Evolutionary conservation across 2,329 filamentous ascomycete species (phyloP).

Genomic region (Monosporascus sp.): DNA sequence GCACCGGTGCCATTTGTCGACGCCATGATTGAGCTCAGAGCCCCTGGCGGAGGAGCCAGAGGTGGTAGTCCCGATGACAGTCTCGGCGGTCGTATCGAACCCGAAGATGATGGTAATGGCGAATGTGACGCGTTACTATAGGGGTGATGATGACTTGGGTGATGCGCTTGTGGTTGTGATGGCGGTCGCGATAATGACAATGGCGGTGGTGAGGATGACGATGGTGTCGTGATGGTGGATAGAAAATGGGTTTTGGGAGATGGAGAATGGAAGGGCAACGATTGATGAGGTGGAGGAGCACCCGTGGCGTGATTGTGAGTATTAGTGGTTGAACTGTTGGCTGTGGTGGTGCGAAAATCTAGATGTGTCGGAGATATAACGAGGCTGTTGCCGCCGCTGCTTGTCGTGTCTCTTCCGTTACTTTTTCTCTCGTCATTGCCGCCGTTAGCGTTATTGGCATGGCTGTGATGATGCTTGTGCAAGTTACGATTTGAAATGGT

Average conservation of each 20-base stretch:
- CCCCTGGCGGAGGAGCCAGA: constrained; percentile 27
- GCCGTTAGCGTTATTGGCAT: neutral
- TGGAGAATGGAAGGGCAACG: constrained; percentile 16
- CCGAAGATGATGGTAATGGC: constrained; percentile 12
- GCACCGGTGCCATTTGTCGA: constrained; percentile 23
- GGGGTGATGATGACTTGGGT: constrained; percentile 17
- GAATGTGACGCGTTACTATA: constrained; percentile 22
- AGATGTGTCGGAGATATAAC: neutral
- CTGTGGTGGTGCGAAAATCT: neutral
- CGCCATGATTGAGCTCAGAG: constrained; percentile 26
- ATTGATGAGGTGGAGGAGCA: constrained; percentile 4
- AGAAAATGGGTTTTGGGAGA: constrained; percentile 16
- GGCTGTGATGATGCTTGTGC: neutral
- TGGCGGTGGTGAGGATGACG: constrained; percentile 9
- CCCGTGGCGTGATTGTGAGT: constrained; percentile 2
- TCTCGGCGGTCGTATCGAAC: constrained; percentile 7
- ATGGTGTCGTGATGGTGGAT: constrained; percentile 20
- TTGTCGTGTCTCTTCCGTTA: neutral
- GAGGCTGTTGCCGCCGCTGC: neutral
- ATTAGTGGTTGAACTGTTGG: neutral
- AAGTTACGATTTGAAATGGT: neutral
- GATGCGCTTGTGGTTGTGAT: constrained; percentile 1
- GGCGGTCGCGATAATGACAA: constrained; percentile 18
- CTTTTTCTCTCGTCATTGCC: neutral
- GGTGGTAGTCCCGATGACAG: constrained; percentile 19